A percentile compares a stretch with the other conserved stretches of the same genome.
These are phyloP conservation scores for Colletotrichum chlorophyti DNA, from an alignment of 2,329 filamentous ascomycete genomes.

Conservation along the genomic window DNA sequence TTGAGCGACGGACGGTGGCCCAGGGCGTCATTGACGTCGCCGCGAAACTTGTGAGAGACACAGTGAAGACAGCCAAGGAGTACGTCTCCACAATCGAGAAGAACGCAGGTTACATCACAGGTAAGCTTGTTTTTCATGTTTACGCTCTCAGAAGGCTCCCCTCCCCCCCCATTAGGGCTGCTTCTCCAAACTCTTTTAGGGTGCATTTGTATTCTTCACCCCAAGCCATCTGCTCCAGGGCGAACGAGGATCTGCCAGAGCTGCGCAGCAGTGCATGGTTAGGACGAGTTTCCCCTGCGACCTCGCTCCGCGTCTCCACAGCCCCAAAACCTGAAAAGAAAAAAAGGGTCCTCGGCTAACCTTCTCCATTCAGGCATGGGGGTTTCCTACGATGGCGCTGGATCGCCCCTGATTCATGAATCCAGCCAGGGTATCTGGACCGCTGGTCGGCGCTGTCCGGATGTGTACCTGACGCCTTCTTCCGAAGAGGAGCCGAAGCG, in stretches of 20 bases:
- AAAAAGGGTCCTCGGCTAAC: slow-evolving; percentile 3
- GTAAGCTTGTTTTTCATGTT: slow-evolving; percentile 31
- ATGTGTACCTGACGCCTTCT: slow-evolving; percentile 36
- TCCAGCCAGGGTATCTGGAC: slow-evolving; percentile 44
- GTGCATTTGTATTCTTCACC: background rate
- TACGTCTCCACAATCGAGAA: slow-evolving; percentile 55
- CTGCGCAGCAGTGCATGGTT: no score
- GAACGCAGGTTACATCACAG: slow-evolving; percentile 56
- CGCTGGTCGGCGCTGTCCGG: slow-evolving; percentile 46
- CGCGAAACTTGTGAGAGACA: slow-evolving; percentile 52
- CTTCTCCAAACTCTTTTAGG: slow-evolving; percentile 4
- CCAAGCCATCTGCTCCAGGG: no score
- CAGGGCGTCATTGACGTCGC: slow-evolving; percentile 54
- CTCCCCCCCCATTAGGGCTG: background rate
- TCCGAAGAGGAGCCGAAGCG: slow-evolving; percentile 30
- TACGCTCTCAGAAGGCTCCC: background rate
- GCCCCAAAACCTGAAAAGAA: background rate
- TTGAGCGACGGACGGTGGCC: slow-evolving; percentile 50
- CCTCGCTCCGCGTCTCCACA: background rate
- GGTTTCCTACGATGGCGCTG: slow-evolving; percentile 44
- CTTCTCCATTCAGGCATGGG: slow-evolving; percentile 43
- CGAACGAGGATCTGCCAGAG: no score
- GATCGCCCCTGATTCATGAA: slow-evolving; percentile 41
- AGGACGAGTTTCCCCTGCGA: no score
- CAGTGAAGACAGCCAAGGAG: slow-evolving; percentile 48